These are phyloP conservation scores for Penicillium robsamsonii DNA, from an alignment of 495 filamentous ascomycete genomes.

Conservation along the genomic window DNA sequence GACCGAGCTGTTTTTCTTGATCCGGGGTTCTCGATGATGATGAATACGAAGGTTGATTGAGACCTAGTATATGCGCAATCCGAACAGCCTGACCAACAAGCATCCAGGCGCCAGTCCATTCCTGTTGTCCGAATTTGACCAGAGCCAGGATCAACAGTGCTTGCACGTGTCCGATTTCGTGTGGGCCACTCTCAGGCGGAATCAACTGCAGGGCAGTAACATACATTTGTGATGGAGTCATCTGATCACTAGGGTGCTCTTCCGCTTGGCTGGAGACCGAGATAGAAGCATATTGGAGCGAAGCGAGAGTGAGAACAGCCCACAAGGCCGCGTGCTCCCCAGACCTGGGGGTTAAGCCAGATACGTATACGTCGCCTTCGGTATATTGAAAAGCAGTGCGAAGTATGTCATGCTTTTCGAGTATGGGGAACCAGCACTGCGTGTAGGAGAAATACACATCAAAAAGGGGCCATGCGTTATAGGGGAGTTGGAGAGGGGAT, in stretches of 20 bases:
- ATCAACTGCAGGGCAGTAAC: conserved; percentile 54
- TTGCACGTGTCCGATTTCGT: conserved; percentile 60
- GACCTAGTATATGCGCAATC: conserved; percentile 47
- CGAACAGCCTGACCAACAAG: conserved; percentile 61
- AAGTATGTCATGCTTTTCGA: conserved; percentile 65
- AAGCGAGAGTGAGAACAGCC: conserved; percentile 56
- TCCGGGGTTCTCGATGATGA: conserved; percentile 14
- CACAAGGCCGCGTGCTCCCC: conserved; percentile 63
- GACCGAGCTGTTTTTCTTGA: conserved; percentile 25
- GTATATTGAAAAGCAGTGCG: conserved; percentile 47
- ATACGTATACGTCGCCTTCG: conserved; percentile 35
- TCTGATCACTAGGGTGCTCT: conserved; percentile 15
- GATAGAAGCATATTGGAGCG: conserved; percentile 47
- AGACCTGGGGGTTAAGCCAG: conserved; percentile 34
- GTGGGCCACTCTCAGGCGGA: conserved; percentile 51
- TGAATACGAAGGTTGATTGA: conserved; percentile 27
- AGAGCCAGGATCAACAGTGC: conserved; percentile 61
- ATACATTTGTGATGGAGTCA: conserved; percentile 46
- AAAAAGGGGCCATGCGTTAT: conserved; percentile 57
- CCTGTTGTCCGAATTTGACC: conserved; percentile 54
- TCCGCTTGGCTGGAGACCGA: conserved; percentile 30
- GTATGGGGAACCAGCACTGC: conserved; percentile 70
- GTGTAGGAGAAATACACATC: conserved; percentile 75
- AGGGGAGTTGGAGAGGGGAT: conserved; percentile 34
- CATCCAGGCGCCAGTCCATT: conserved; percentile 56